A percentile compares a stretch with the other conserved stretches of the same genome.
Conservation (phyloP, 352 stramenopile genomes). For the Pythium myriotylum region DNA sequence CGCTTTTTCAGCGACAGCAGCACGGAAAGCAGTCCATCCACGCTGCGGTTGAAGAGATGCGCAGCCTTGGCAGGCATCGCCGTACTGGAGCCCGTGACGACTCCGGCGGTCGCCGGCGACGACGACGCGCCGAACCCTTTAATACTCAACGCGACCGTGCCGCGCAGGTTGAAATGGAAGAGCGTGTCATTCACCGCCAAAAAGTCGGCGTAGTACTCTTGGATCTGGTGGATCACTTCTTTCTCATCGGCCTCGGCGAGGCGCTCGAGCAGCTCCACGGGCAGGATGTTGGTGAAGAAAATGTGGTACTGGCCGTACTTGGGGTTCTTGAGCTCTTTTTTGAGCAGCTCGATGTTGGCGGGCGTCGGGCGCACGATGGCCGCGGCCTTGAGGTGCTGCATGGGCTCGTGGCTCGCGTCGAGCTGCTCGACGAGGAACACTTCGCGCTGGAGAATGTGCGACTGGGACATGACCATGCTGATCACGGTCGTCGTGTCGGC, state of each 20-base stretch:
- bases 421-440: conserved; percentile 96
- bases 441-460: conserved; percentile 94
- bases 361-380: conserved; percentile 94
- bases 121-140: conserved; percentile 33
- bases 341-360: conserved; percentile 91
- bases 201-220: conserved; percentile 99
- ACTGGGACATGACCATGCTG: conserved; percentile 95
- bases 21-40: conserved; percentile 93
- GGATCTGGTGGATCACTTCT: conserved; percentile 93
- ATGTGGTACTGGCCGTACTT: conserved; percentile 99
- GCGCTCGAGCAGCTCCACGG: conserved; percentile 92
- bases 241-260: conserved; percentile 96
- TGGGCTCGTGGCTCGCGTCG: conserved; percentile 80
- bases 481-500: conserved; percentile 94
- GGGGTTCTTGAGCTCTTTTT: conserved; percentile 91
- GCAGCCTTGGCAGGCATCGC: conserved; percentile 39
- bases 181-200: conserved; percentile 98
- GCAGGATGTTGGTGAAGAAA: conserved; percentile 98
- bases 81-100: conserved; percentile 40
- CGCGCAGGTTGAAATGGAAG: conserved; percentile 95
- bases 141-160: conserved; percentile 54
- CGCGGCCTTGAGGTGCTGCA: conserved; percentile 95
- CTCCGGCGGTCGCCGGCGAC: conserved; percentile 46
- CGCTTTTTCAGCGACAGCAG: conserved; percentile 96
- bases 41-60: conserved; percentile 91